These are phyloP conservation scores for Byssoonygena ceratinophila DNA, from an alignment of 2,329 filamentous ascomycete genomes.

Conservation along the genomic window DNA sequence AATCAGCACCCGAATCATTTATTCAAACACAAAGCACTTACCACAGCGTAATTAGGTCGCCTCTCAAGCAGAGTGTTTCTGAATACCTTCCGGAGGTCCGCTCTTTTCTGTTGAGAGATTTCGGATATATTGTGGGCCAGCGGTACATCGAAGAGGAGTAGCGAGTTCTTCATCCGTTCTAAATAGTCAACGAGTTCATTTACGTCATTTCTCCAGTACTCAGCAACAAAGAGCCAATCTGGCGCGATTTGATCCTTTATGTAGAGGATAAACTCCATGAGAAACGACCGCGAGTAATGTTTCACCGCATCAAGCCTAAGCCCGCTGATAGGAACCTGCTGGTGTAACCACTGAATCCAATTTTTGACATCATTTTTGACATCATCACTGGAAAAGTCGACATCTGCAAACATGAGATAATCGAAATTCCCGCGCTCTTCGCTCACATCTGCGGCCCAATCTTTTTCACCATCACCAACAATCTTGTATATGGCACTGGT, in stretches of 20 bases:
- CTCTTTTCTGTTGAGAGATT: slow-evolving; percentile 46
- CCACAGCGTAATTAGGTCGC: slow-evolving; percentile 48
- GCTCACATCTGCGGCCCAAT: slow-evolving; percentile 53
- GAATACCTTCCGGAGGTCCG: slow-evolving; percentile 55
- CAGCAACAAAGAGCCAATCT: slow-evolving; percentile 56
- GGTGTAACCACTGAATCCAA: slow-evolving; percentile 59
- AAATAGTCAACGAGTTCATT: slow-evolving; percentile 49
- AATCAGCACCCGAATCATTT: background rate
- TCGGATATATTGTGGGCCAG: slow-evolving; percentile 57
- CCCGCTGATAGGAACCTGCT: slow-evolving; percentile 51
- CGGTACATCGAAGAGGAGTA: slow-evolving; percentile 56
- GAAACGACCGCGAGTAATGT: slow-evolving; percentile 59
- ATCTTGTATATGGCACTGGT: slow-evolving; percentile 57
- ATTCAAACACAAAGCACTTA: slow-evolving; percentile 27
- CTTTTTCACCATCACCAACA: slow-evolving; percentile 48
- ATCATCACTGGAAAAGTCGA: slow-evolving; percentile 55
- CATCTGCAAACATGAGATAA: slow-evolving; percentile 62
- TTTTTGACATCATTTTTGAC: slow-evolving; percentile 53
- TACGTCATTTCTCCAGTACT: slow-evolving; percentile 56
- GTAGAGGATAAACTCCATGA: slow-evolving; percentile 51
- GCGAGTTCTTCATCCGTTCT: slow-evolving; percentile 47
- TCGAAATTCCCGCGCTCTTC: slow-evolving; percentile 56
- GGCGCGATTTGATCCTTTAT: slow-evolving; percentile 44
- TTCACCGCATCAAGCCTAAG: slow-evolving; percentile 64
- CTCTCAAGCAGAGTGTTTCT: slow-evolving; percentile 48